Evolutionary conservation across 176 grass and related monocot species (phyloP), one percentile per base, ranked within the genome.

Genomic region (Aegilops longissima): DNA sequence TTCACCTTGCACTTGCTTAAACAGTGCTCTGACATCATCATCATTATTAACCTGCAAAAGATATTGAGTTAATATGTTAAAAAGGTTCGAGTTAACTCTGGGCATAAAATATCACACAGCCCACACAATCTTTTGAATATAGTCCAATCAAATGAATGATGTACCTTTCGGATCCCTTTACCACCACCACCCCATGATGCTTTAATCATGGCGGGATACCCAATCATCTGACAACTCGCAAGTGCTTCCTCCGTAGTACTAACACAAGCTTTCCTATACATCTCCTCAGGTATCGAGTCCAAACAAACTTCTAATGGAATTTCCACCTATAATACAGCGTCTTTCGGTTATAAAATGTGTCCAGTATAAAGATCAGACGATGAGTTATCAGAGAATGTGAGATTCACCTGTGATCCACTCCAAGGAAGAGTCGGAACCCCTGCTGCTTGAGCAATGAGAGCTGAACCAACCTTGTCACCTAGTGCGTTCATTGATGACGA

Each of bases 1-100:
- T 93, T 99, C 97, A 77, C 97, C 97, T 91, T 99, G 97, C 29
- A 99, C 97, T 96, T 99, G 97, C 83, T 96, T 96, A 87, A 99
- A 99, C 72, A 99, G 70, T 79, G 94, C 87, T 90, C 90, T 90
- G 77, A 94, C 97, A 61, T 99, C 94, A 58, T 96, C 97, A 80
- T 99, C 97, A 93, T 99, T 99, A 89, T 92, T 91, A 84, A 99
- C 97, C 94, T 99, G 78, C 62, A 79, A 80, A n/a, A 62, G 71
- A 88, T 64, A 64, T 64, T 54, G 2, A 88, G 47, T 73, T 72
- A 69, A 68, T 83, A 17, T 71, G 35, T 81, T 18, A 72, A 84
- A 69, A 85, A 5, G 62, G 34, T 81, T 44, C 33, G 18, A 31
- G 30, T 83, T 76, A 75, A 86, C 2, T 44, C 47, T 85, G 40